Evolutionary conservation across 2,329 filamentous ascomycete species (phyloP).

Genomic region (Clarireedia monteithiana): DNA sequence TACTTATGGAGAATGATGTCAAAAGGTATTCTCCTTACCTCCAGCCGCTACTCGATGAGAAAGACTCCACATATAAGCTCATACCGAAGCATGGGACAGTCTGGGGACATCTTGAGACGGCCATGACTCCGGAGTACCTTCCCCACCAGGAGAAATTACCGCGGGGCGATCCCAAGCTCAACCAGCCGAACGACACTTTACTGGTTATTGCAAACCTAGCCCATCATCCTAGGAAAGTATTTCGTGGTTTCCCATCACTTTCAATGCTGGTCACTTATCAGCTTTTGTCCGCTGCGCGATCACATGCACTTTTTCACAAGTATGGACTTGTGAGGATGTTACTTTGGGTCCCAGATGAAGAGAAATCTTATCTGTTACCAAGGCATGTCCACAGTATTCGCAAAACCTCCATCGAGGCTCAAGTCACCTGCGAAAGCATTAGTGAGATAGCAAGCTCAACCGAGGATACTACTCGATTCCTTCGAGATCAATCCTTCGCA

Average conservation of each 20-base stretch:
- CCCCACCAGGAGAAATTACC: conserved; percentile 42
- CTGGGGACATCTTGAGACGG: conserved; percentile 48
- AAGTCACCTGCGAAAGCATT: conserved; percentile 52
- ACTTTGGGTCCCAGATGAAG: conserved; percentile 58
- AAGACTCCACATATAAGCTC: conserved; percentile 40
- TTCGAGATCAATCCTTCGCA: conserved; percentile 42
- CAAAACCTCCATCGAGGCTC: conserved; percentile 50
- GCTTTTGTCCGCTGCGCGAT: conserved; percentile 50
- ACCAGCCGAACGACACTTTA: conserved; percentile 59
- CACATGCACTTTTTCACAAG: conserved; percentile 55
- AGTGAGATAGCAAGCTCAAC: conserved; percentile 44
- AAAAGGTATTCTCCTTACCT: conserved; percentile 54
- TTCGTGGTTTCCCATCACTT: conserved; percentile 47
- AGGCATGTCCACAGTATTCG: conserved; percentile 46
- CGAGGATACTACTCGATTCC: conserved; percentile 21
- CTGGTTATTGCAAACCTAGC: conserved; percentile 65
- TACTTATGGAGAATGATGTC: conserved; percentile 69
- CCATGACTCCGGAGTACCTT: conserved; percentile 44
- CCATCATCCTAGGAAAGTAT: conserved; percentile 43
- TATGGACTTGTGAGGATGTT: conserved; percentile 78
- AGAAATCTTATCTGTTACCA: conserved; percentile 54
- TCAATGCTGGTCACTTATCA: conserved; percentile 52
- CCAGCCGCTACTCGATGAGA: conserved; percentile 43
- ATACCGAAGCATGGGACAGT: conserved; percentile 50
- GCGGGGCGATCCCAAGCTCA: conserved; percentile 32